Percentiles rank a stretch among this genome's conserved stretches.
phyloP scores from a whole-genome alignment of 768 basidiomycete species.

The Leccinum pellstonianum region DNA sequence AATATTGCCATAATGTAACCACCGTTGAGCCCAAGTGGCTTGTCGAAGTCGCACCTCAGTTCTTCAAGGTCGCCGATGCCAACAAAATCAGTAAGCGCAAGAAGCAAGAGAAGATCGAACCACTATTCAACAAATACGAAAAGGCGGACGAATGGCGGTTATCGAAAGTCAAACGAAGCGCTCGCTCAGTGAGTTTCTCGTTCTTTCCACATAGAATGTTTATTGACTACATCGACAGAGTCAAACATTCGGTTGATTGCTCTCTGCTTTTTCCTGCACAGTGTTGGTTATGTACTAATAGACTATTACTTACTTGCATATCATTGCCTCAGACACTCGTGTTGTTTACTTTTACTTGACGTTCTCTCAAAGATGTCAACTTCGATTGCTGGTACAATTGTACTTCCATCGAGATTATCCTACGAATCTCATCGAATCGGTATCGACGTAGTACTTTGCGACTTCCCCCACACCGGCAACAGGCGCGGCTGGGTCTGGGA shows the following conservation, averaged over 20 bases:
- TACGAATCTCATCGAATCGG: slow-evolving; percentile 80
- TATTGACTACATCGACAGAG: slow-evolving; percentile 46
- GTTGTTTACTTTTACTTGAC: not conserved
- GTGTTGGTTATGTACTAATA: slow-evolving; percentile 12
- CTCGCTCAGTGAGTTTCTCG: slow-evolving; percentile 62
- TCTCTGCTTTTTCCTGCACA: not conserved
- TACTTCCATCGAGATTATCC: slow-evolving; percentile 44
- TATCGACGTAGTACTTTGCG: slow-evolving; percentile 78
- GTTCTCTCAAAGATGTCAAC: not conserved
- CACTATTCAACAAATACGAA: slow-evolving; percentile 93
- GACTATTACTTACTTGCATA: slow-evolving; percentile 7
- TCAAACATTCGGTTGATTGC: slow-evolving; percentile 81
- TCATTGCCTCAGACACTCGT: not conserved
- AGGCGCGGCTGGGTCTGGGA: slow-evolving; percentile 67
- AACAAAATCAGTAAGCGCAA: slow-evolving; percentile 98
- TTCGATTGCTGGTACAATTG: not conserved
- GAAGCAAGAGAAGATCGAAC: slow-evolving; percentile 95
- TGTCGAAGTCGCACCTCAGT: slow-evolving; percentile 95
- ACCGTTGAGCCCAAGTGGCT: slow-evolving; percentile 98
- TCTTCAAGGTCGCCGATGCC: slow-evolving; percentile 97
- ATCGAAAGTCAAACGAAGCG: slow-evolving; percentile 89
- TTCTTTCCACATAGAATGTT: not conserved
- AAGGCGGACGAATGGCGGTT: slow-evolving; percentile 93
- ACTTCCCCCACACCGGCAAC: slow-evolving; percentile 67
- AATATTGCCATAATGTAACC: slow-evolving; percentile 91